Evolutionary conservation across 129 eudicot genomes (phyloP).

Genomic region (Scalesia atractyloides): DNA sequence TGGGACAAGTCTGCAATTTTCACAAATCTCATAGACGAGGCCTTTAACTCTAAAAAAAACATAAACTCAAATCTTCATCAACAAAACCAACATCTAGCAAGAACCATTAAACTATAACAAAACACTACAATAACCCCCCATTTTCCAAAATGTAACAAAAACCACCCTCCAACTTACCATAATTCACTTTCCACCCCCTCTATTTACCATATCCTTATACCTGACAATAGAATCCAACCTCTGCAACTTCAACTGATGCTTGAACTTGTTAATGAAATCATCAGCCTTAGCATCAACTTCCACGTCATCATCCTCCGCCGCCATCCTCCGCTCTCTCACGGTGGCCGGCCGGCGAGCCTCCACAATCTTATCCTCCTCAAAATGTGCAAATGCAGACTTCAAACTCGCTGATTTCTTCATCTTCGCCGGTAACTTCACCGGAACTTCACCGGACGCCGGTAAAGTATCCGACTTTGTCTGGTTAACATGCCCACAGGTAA

Average conservation of each 20-base stretch:
- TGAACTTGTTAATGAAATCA: slow-evolving; percentile 80
- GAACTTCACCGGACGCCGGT: slow-evolving; percentile 71
- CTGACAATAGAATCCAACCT: slow-evolving; percentile 78
- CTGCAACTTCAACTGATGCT: slow-evolving; percentile 85
- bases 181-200: slow-evolving; percentile 47
- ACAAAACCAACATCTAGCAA: neutral
- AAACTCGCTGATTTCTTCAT: slow-evolving; percentile 81
- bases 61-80: slow-evolving; percentile 5
- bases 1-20: too few species aligned
- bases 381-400: slow-evolving; percentile 70
- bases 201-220: slow-evolving; percentile 76
- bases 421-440: slow-evolving; percentile 55
- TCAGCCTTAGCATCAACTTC: slow-evolving; percentile 93
- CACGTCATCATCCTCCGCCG: slow-evolving; percentile 49
- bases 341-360: slow-evolving; percentile 82
- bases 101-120: neutral
- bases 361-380: slow-evolving; percentile 57
- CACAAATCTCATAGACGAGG: too few species aligned
- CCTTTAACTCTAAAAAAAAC: slow-evolving; percentile 16
- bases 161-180: slow-evolving; percentile 25
- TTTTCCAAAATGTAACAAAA: slow-evolving; percentile 21
- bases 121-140: slow-evolving; percentile 28
- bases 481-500: slow-evolving; percentile 35
- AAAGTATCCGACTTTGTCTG: slow-evolving; percentile 72
- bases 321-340: slow-evolving; percentile 56